phyloP scores from a whole-genome alignment of 1,284 basidiomycete species.

The Cryptococcus jaspeensis region DNA sequence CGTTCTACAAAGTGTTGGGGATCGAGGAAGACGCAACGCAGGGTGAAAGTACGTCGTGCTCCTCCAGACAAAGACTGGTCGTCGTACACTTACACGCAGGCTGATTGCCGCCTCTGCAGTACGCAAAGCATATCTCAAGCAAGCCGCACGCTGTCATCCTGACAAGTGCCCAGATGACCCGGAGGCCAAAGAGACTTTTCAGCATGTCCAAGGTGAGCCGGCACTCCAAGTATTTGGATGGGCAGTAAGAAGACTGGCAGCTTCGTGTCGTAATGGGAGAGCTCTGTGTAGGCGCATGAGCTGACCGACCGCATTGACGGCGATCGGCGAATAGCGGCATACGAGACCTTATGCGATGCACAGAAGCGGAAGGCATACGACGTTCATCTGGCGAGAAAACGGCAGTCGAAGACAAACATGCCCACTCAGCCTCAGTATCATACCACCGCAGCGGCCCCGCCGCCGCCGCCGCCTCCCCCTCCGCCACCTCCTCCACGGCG shows the following conservation, averaged over 20 bases:
- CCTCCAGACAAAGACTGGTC: too few relatives aligned
- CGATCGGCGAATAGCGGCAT: constrained; percentile 23
- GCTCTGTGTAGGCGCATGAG: neutral
- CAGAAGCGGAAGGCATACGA: constrained; percentile 14
- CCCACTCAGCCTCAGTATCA: neutral
- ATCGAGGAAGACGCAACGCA: constrained; percentile 18
- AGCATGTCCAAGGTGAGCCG: constrained; percentile 20
- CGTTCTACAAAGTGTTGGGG: constrained; percentile 21
- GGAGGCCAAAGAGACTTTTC: constrained; percentile 16
- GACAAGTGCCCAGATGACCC: constrained; percentile 21
- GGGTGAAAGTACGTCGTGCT: constrained; percentile 11
- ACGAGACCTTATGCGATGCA: constrained; percentile 31
- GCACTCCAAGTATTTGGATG: too few relatives aligned
- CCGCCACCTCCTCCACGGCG: neutral
- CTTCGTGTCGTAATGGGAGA: too few relatives aligned
- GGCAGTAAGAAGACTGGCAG: too few relatives aligned
- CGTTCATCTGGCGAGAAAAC: neutral
- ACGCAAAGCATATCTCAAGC: constrained; percentile 27
- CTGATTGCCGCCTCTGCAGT: constrained; percentile 11
- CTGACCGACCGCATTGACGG: neutral
- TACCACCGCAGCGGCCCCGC: neutral
- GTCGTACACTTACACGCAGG: neutral
- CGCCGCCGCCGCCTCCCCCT: neutral
- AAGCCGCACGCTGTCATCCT: constrained; percentile 22
- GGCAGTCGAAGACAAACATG: neutral